Base-by-base conservation (phyloP, 1,284 basidiomycete species). In the Afroboletus lepidellus region DNA sequence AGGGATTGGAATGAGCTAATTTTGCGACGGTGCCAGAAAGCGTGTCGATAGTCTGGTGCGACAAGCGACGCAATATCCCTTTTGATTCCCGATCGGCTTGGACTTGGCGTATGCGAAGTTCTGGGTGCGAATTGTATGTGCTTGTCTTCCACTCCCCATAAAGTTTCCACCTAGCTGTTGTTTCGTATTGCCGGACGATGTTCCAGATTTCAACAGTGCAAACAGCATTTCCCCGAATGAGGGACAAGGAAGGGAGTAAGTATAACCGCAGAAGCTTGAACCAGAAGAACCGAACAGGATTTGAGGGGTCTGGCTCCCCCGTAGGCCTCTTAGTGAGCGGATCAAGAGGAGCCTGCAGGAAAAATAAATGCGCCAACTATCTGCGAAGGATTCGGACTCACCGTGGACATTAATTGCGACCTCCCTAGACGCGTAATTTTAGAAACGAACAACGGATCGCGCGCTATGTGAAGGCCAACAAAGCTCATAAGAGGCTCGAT, bases 71-170 rank as follows among this genome's bases (percentile, higher is more conserved):
- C 53, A 94, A 74, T 57, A 94, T 84, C 30, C 81, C 85, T 63
- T 92, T 93, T 6, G 87, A 83, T 65, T 92, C 90, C 36, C 85
- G 77, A 53, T 89, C 85, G 24, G 85, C 84, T 62, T 90, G 84
- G 5, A 84, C 81, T 55, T 79, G 74, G 33, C 86, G 86, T 41
- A 90, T 80, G 24, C 81, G 81, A 36, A 92, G 77, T 64, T 91
- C 90, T 8, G 85, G 82, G 65, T 89, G 86, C 3, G 80, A 86
- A 65, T 76, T 79, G 74, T 84, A 91, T 8, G 72, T 81, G 44
- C 76, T 74, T 49, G 85, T 80, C 71, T 90, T 90, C 97, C 96
- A 98, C 74, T 99, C 95, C 44, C 95, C 97, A 64, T 99, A 98
- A 25, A 99, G 74, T 34, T 80, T 81, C 83, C 92, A 98, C 3